Base-by-base conservation (phyloP, 371 early-diverging fungal genomes). In the Chytridium lagenaria region DNA sequence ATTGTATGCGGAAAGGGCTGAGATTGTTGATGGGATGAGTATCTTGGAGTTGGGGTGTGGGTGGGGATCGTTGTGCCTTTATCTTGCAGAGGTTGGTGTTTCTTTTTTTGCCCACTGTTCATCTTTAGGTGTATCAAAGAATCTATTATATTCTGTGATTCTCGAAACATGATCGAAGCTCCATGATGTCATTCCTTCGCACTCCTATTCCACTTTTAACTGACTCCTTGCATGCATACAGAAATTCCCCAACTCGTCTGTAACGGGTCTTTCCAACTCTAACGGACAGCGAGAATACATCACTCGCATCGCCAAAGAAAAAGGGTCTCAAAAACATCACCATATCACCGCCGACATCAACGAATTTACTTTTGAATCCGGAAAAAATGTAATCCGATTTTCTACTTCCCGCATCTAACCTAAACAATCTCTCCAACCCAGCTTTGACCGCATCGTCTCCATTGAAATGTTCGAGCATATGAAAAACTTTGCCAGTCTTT, bases 391-490 rank as follows among this genome's bases (percentile, higher is more conserved):
- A 70, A 72, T 31, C 12, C 57, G 7, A 30, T n/a, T 40, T 36
- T 40, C 66, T 26, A 23, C 44, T 12, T 68, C 36, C 0, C 66
- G 7, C 5, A 33, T 33, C 30, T 40, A 2, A 44, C 0, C 50
- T 57, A 30, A 15, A 33, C 51, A 2, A 55, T 22, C 36, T 30
- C 23, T n/a, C 59, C 51, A 19, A 61, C 40, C 55, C 55, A 70
- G 80, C 40, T 87, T 85, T 69, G 88, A 89, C 71, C 81, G 88
- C 31, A 81, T 89, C 40, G 40, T 89, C 50, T 79, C 80, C 7
- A 84, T 89, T 73, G 89, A 89, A 73, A 89, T 89, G 89, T 86
- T 89, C 66, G 89, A 89, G 71, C 89, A 89, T 77, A 85, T 88
- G 85, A 89, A 89, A 69, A 89, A 89, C 77, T 88, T 86, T 71